A percentile compares a stretch with the other conserved stretches of the same genome.
Evolutionary conservation across 768 basidiomycete species (phyloP).

Genomic region (Paxillus involutus): DNA sequence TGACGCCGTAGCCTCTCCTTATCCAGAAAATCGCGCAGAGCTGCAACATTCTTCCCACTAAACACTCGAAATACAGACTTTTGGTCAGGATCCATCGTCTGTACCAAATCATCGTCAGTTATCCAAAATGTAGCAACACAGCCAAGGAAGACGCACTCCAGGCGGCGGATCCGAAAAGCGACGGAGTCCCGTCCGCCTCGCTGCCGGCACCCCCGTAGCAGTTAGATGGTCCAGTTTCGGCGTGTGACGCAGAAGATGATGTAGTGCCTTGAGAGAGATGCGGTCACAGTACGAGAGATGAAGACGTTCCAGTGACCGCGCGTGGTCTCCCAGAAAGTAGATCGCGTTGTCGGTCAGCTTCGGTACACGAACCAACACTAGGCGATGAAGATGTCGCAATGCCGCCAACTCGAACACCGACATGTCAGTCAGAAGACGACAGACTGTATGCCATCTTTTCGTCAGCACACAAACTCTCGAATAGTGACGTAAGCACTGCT

Average conservation of each 20-base stretch:
- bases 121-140: background rate
- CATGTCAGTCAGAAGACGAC: slow-evolving; percentile 81
- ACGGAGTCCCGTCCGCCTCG: slow-evolving; percentile 66
- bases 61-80: slow-evolving; percentile 78
- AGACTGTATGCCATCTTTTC: slow-evolving; percentile 49
- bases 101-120: slow-evolving; percentile 7
- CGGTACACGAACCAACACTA: slow-evolving; percentile 79
- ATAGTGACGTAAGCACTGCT: slow-evolving; percentile 28
- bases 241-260: slow-evolving; percentile 62
- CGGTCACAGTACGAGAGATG: slow-evolving; percentile 87
- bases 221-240: slow-evolving; percentile 69
- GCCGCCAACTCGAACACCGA: slow-evolving; percentile 77
- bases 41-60: slow-evolving; percentile 61
- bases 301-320: slow-evolving; percentile 67
- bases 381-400: slow-evolving; percentile 65
- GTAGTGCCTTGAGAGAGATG: slow-evolving; percentile 74
- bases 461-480: slow-evolving; percentile 10
- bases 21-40: slow-evolving; percentile 67
- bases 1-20: slow-evolving; percentile 61
- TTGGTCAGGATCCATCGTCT: slow-evolving; percentile 70
- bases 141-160: slow-evolving; percentile 38
- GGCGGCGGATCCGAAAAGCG: slow-evolving; percentile 79
- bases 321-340: slow-evolving; percentile 75
- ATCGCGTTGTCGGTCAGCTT: slow-evolving; percentile 85
- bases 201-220: slow-evolving; percentile 75